Base-by-base conservation (phyloP, 1,139 yeast genomes). In the Geotrichum citri-aurantii region DNA sequence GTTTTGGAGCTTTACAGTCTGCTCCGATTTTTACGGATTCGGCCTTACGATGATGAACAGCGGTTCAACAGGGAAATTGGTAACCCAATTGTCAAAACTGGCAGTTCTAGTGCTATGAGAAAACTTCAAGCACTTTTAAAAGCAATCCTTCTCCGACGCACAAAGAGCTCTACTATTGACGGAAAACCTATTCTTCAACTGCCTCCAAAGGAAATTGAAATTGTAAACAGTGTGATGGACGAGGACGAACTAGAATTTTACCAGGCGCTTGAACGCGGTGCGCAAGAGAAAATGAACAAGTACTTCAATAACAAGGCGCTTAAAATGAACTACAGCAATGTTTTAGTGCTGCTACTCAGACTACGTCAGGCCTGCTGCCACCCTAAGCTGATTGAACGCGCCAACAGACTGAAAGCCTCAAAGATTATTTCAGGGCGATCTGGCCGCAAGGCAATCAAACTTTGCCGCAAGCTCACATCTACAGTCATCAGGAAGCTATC, bases 361-460 rank as follows among this genome's bases (percentile, higher is more conserved):
- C 77, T 93, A 65, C 79, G 99, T 62, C 98, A 93, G 73, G 95
- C 96, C 1, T 89, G 97, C 69, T 85, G 92, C 66, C 98, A 93
- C 71, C 83, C 85, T 49, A 85, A 81, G 65, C 75, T 93, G 59
- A 93, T 90, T 46, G 81, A 83, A 62, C 77, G 87, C 57, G 92
- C 92, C 27, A 81, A 63, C 51, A 50, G 52, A 11, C 21, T 55
- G 2, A 59, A 59, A 44, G 50, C 55, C 10, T 40, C 42, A 29
- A 57, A 57, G 52, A 44, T 57, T n/a, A 47, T 57, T 31, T 47
- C 60, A 27, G 52, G 60, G 29, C 50, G 53, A 55, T 58, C 52
- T 56, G 60, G 56, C 63, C 55, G 60, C 59, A 57, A 61, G 59
- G 60, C 60, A 6, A 52, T 59, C 60, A 48, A 63, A 57, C 48